Base-by-base conservation (phyloP, 2,329 filamentous ascomycete genomes). In the Claviceps arundinis region DNA sequence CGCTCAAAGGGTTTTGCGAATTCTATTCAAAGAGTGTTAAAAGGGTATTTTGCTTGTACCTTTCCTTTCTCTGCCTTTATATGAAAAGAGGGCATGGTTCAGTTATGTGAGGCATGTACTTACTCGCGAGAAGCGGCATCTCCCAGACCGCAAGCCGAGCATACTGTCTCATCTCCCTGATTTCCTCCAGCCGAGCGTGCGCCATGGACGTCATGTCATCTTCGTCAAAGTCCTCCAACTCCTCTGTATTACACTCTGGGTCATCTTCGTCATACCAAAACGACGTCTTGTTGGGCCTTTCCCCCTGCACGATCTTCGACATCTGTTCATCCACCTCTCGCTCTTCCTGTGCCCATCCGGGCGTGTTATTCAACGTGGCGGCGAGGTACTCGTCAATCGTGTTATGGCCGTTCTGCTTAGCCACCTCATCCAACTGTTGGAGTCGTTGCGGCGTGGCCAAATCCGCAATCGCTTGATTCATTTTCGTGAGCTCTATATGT, bases 141-240 rank as follows among this genome's bases (percentile, higher is more conserved):
- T 98, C 93, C 90, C 93, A 98, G 24, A 89, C 89, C 47, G 87
- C 82, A 59, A 95, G 75, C 50, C 93, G 80, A 47, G 87, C 84
- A 67, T 95, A 96, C 62, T 95, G 82, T 73, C 93, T 80, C 65
- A 91, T 77, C 68, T 97, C 90, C 56, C 91, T 78, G 62, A 94
- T 84, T 67, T 93, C 79, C 61, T 96, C 88, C 59, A 98, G 72
- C 71, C 97, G 89, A 50, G 77, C 82, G 68, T 98, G 90, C 1
- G 82, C 93, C 66, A 89, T 76, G 50, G 81, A 81, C 54, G 86
- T 85, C 54, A 98, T 86, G 65, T 95, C 89, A 63, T 94, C 86
- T 57, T 89, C 85, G 56, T 86, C 78, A 65, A 85, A 87, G 57
- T 82, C 77, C 52, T 81, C 76, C 43, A 71, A 68, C 52, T 83